These are phyloP conservation scores for Cyberlindnera maclurae DNA, from an alignment of 805 yeast genomes.

Conservation along the genomic window DNA sequence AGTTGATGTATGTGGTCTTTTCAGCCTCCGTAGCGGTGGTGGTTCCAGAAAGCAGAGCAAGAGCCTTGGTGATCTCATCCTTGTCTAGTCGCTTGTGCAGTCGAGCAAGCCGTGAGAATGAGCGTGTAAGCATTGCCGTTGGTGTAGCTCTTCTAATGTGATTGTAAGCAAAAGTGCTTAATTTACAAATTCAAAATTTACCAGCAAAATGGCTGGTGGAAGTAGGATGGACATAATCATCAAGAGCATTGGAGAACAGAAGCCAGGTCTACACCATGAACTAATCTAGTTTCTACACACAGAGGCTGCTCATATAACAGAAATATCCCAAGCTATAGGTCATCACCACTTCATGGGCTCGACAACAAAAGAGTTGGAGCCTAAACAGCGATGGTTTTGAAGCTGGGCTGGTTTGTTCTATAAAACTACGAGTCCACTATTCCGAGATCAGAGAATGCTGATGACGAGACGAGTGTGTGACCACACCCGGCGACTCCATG, in stretches of 20 bases:
- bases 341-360: constrained; percentile 95
- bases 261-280: too few relatives aligned
- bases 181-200: too few relatives aligned
- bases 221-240: too few relatives aligned
- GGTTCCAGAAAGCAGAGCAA: constrained; percentile 4
- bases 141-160: too few relatives aligned
- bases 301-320: not conserved
- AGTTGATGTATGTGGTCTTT: constrained; percentile 12
- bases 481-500: constrained; percentile 3
- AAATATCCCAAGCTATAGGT: constrained; percentile 78
- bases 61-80: constrained; percentile 10
- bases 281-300: too few relatives aligned
- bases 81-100: not conserved
- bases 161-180: too few relatives aligned
- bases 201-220: not conserved
- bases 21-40: constrained; percentile 7
- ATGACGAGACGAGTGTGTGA: not conserved
- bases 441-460: not conserved
- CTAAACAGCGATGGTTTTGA: constrained; percentile 99
- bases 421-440: constrained; percentile 3
- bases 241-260: not conserved
- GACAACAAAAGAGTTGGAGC: constrained; percentile 50
- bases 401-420: constrained; percentile 21
- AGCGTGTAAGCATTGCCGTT: not conserved
- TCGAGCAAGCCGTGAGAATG: not conserved